These are phyloP conservation scores for Pseudogymnoascus sp. DNA, from an alignment of 2,329 filamentous ascomycete species.

Conservation along the genomic window DNA sequence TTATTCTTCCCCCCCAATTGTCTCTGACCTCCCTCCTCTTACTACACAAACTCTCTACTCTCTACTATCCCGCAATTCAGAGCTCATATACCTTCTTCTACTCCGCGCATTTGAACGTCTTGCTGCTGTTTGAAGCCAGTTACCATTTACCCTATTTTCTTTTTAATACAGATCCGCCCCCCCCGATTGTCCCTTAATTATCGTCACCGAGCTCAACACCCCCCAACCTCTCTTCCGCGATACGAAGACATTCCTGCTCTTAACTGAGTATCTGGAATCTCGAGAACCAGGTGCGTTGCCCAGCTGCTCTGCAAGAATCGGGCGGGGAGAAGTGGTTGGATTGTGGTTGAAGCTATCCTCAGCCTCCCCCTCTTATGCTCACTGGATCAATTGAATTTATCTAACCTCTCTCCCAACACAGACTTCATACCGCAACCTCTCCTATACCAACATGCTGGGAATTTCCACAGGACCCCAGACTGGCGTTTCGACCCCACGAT, in stretches of 20 bases:
- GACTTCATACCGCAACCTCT: background rate
- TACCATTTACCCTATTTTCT: slow-evolving; percentile 2
- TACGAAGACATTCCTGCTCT: slow-evolving; percentile 26
- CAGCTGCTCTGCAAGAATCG: background rate
- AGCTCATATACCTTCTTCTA: slow-evolving; percentile 3
- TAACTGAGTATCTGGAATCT: slow-evolving; percentile 29
- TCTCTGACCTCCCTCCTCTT: background rate
- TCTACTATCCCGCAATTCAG: background rate
- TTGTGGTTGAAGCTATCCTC: background rate
- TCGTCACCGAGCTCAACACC: background rate
- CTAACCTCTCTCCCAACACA: background rate
- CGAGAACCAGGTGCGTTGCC: background rate
- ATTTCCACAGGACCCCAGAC: slow-evolving; percentile 78
- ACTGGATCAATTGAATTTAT: background rate
- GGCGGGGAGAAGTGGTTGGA: background rate
- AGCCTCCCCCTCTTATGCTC: background rate
- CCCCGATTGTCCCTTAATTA: background rate
- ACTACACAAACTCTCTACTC: background rate
- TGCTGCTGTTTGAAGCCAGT: slow-evolving; percentile 6
- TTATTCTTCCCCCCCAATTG: background rate
- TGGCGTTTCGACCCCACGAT: slow-evolving; percentile 93
- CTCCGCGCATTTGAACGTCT: slow-evolving; percentile 1
- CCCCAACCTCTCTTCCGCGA: background rate
- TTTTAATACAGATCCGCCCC: slow-evolving; percentile 3
- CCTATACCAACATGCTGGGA: slow-evolving; percentile 65